Evolutionary conservation across 352 stramenopile genomes (phyloP), one percentile per base, ranked within the genome.

Genomic region (Globisporangium mamillatum): DNA sequence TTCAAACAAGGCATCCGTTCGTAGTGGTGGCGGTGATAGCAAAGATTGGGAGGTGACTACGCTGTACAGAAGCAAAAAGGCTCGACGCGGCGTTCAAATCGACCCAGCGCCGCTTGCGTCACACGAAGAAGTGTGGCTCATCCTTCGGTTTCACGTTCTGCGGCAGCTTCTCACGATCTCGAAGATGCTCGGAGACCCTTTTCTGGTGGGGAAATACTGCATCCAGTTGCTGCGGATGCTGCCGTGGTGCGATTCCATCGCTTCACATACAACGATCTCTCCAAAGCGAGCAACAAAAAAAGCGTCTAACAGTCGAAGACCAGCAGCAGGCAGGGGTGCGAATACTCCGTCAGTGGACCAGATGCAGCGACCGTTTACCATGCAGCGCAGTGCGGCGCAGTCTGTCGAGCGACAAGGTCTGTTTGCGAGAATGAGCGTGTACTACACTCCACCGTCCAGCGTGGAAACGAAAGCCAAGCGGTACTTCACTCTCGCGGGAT

Each of bases 131-230:
- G 77, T 77, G 44, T 95, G 88, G 88, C 74, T 93, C 34, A 70
- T 81, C 41, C 73, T 94, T 38, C 81, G 85, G 16, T 90, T 95
- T 50, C 84, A 94, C 58, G 82, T 93, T 0, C 72, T 95, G 36
- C 81, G 88, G 6, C 88, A 95, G 68, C 80, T 94, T 8, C 60
- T 94, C 52, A 80, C 75, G 1, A 75, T 92, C 52, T 70, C 86
- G 5, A 88, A 86, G 48, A 78, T 86, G 72, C 67, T 91, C 2
- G 71, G 70, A 4, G 76, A 92, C 36, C 67, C 83, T 3, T 65
- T 88, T 5, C 64, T 90, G 8, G 67, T 90, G 6, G 85, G 82
- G 0, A 78, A 72, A 9, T 80, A 90, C 64, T 86, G 78, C 54
- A 77, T 93, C 12, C 72, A 85, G 59, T 73, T 95, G 24, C 72